Evolutionary conservation across 805 yeast genomes (phyloP), one percentile per base, ranked within the genome.

Genomic region (Candida quercuum): DNA sequence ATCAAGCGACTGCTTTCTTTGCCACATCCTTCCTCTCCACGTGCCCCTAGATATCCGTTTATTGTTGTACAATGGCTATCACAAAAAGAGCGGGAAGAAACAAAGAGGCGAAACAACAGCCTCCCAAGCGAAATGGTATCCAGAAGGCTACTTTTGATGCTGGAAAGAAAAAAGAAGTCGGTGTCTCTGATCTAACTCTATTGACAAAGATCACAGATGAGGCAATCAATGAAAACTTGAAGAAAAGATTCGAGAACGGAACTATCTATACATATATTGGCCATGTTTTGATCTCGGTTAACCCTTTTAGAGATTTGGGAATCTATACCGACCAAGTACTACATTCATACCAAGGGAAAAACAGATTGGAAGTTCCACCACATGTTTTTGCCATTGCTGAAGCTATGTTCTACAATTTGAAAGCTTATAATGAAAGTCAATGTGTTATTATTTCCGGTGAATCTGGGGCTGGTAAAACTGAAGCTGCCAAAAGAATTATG

Each of bases 351-450:
- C 78, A 80, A 60, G 96, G 96, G 44, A 88, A 89, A 60, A 93
- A 93, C 61, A 72, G 99, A 52, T 69, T 93, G 41, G 99, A 93
- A 64, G 96, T 85, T 21, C 95, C 98, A 14, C 99, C 99, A 3
- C 99, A 93, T 63, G 99, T 93, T 22, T 93, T 82, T 63, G 96
- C 98, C 37, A 88, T 93, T 53, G 99, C 99, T 10, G 99, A 93
- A 63, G 67, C 94, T 25, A 88, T 93, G 95, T 93, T 83, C 62
- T 91, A 93, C 64, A 86, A 91, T 60, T 74, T 93, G 80, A 89
- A 89, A 62, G 83, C 95, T 0, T 93, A 93, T 63, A 78, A 84
- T 41, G 98, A 93, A 52, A 87, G 80, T 56, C 99, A 93, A 60
- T 91, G 98, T 72, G 98, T 93, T 17, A 93, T 93, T 51, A 93